A percentile compares a stretch with the other conserved stretches of the same genome.
These are phyloP conservation scores for Phascolomyces articulosus DNA, from an alignment of 371 early-diverging fungal species.

Conservation along the genomic window DNA sequence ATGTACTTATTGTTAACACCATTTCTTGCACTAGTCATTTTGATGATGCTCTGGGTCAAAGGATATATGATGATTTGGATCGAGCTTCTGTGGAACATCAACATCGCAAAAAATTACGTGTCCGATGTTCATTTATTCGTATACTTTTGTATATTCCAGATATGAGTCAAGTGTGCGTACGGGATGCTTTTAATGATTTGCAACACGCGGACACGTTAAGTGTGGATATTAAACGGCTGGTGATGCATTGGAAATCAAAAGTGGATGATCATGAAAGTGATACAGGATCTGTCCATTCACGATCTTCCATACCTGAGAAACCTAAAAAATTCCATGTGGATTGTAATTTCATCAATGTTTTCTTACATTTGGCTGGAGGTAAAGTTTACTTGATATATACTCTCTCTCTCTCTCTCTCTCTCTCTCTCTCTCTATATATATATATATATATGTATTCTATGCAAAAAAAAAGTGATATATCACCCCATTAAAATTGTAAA, in stretches of 20 bases:
- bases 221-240: slow-evolving; percentile 38
- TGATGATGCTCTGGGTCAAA: slow-evolving; percentile 19
- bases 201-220: slow-evolving; percentile 36
- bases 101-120: slow-evolving; percentile 21
- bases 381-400: too few species aligned
- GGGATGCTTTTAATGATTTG: slow-evolving; percentile 38
- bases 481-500: too few species aligned
- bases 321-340: slow-evolving; percentile 41
- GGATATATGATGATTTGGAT: slow-evolving; percentile 31
- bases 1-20: too few species aligned
- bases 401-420: too few species aligned
- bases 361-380: slow-evolving; percentile 39
- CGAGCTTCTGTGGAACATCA: slow-evolving; percentile 11
- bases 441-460: too few species aligned
- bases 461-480: too few species aligned
- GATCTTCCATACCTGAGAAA: slow-evolving; percentile 8
- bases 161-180: slow-evolving; percentile 40
- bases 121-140: slow-evolving; percentile 45
- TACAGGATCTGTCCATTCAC: slow-evolving; percentile 4
- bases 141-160: slow-evolving; percentile 46
- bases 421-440: too few species aligned
- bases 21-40: neutral
- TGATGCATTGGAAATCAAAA: slow-evolving; percentile 21
- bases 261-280: neutral
- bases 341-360: slow-evolving; percentile 43